Percentiles rank a stretch among this genome's conserved stretches.
phyloP scores from a whole-genome alignment of 129 eudicot species.

The Helianthus annuus region DNA sequence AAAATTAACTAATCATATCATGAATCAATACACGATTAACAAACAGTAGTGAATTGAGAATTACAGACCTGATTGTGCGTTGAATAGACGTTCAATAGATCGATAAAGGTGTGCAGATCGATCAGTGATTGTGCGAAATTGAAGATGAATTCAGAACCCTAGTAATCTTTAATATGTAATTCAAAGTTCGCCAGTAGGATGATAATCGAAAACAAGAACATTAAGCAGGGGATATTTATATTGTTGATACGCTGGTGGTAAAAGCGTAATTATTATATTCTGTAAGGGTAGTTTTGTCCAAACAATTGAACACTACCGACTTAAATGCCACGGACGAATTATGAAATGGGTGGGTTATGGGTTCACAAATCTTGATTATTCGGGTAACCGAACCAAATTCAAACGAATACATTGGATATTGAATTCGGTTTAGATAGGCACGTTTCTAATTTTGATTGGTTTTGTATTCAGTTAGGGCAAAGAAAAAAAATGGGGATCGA shows the following conservation, averaged over 20 bases:
- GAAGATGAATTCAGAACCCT: slow-evolving; percentile 1
- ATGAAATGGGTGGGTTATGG: no score
- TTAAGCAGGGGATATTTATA: not conserved
- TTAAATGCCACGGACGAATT: not conserved
- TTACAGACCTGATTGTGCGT: not conserved
- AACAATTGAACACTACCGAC: not conserved
- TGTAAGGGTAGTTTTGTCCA: not conserved
- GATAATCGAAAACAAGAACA: not conserved
- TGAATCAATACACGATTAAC: not conserved
- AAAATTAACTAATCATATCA: not conserved
- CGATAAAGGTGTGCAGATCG: slow-evolving; percentile 8
- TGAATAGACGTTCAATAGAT: not conserved
- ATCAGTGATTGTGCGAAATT: not conserved
- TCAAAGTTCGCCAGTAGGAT: not conserved
- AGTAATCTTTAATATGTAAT: not conserved
- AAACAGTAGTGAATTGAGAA: not conserved
- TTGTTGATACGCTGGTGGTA: not conserved
- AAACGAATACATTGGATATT: no score
- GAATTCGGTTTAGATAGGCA: no score
- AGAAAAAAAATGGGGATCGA: no score
- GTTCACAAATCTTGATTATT: no score
- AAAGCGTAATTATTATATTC: not conserved
- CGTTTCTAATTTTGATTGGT: no score
- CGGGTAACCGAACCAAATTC: no score
- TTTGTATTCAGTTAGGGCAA: no score